phyloP scores from a whole-genome alignment of 1,139 yeast species.

The Wickerhamomyces sp. region DNA sequence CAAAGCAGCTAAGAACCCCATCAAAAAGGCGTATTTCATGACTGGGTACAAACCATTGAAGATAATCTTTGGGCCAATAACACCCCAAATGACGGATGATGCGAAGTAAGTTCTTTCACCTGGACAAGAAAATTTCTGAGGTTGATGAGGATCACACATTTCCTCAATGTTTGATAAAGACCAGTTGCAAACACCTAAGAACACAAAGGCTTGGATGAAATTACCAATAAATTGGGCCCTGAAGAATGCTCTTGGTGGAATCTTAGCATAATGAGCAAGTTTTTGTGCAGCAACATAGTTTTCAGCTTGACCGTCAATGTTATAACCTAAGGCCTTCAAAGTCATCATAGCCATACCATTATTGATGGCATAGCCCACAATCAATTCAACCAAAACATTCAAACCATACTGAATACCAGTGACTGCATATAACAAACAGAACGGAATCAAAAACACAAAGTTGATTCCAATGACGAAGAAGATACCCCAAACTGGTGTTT shows the following conservation, averaged over 20 bases:
- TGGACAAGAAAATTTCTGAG: slow-evolving; percentile 42
- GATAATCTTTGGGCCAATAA: slow-evolving; percentile 61
- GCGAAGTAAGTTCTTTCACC: slow-evolving; percentile 42
- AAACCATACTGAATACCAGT: slow-evolving; percentile 52
- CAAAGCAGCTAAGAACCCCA: slow-evolving; percentile 45
- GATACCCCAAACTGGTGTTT: slow-evolving; percentile 47
- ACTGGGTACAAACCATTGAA: slow-evolving; percentile 47
- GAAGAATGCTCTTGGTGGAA: slow-evolving; percentile 61
- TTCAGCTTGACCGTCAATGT: slow-evolving; percentile 60
- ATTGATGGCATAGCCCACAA: slow-evolving; percentile 60
- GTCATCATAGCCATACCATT: slow-evolving; percentile 58
- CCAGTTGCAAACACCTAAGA: slow-evolving; percentile 53
- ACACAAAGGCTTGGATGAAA: slow-evolving; percentile 40
- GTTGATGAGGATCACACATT: slow-evolving; percentile 41
- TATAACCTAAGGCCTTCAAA: slow-evolving; percentile 54
- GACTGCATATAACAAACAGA: slow-evolving; percentile 43
- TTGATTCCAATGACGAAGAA: slow-evolving; percentile 54
- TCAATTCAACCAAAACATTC: slow-evolving; percentile 55
- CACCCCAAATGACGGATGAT: slow-evolving; percentile 60
- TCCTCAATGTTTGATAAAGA: slow-evolving; percentile 42
- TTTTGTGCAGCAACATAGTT: slow-evolving; percentile 52
- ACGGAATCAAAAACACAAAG: slow-evolving; percentile 50
- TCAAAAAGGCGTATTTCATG: slow-evolving; percentile 46
- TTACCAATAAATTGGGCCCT: slow-evolving; percentile 51
- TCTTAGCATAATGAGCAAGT: slow-evolving; percentile 54